Evolutionary conservation across 768 basidiomycete genomes (phyloP), one percentile per base, ranked within the genome.

Genomic region (Trametes elegans): DNA sequence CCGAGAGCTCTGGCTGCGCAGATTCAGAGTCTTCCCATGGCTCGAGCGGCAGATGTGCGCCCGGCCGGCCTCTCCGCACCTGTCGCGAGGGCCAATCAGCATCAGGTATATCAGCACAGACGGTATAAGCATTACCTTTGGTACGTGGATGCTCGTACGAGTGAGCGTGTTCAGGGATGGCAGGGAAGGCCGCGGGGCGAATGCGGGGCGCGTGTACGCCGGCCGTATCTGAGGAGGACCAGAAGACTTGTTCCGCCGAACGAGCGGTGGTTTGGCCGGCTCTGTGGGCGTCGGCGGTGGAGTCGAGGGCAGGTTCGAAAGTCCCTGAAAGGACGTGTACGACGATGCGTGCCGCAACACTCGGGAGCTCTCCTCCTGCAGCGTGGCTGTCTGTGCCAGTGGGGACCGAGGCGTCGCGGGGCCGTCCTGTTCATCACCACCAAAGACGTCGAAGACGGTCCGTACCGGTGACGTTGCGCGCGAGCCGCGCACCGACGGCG

Each of bases 191-290:
- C 73, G 71, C 1, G 71, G 45, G 0, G 61, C 45, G 34, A 78
- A 75, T 1, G 76, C 77, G 9, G 75, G 77, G 16, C 66, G 70
- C 10, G 76, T 76, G 47, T 72, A 57, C 0, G 77, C 77, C 1
- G 76, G 74, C 23, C 70, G 75, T 21, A 50, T 60, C 55, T 74
- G 74, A 3, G 65, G 66, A 35, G 68, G 65, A 11, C 67, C 65
- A 10, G 69, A 69, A 1, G 74, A 75, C 50, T 61, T 68, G 2
- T 72, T 70, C n/a, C 70, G 41, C 26, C 57, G 70, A 1, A 50
- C 23, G 10, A 48, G 36, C 24, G 40, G 61, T 35, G 48, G 55
- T 31, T 53, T 56, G 35, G 48, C 18, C 26, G 59, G 29, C 29
- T 51, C 35, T 18, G 34, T 59, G 10, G 65, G 66, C 14, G 63